A percentile compares a stretch with the other conserved stretches of the same genome.
Conservation (phyloP, 2,329 filamentous ascomycete genomes). For the Pseudocercospora pini-densiflorae region DNA sequence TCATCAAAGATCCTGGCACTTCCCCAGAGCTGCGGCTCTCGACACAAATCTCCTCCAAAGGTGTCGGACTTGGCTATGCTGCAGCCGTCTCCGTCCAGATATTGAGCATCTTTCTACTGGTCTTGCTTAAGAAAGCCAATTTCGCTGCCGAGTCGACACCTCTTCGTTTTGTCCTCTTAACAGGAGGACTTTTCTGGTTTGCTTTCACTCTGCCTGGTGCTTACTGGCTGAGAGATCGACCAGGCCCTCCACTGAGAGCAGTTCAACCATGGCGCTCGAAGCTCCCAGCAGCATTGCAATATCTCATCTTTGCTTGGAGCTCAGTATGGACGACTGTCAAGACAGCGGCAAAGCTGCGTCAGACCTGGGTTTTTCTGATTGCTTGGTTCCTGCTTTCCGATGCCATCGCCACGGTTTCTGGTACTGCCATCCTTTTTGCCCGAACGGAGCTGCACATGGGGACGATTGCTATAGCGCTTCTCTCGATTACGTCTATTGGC, state of each 20-base stretch:
- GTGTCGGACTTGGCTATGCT: conserved; percentile 87
- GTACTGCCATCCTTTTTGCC: conserved; percentile 91
- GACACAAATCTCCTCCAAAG: conserved; percentile 83
- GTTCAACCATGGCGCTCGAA: conserved; percentile 25
- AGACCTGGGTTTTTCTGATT: conserved; percentile 75
- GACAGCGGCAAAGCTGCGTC: conserved; percentile 69
- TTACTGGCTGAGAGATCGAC: conserved; percentile 69
- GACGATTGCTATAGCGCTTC: conserved; percentile 80
- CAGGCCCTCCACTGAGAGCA: conserved; percentile 72
- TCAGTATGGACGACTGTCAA: conserved; percentile 78
- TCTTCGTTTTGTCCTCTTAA: conserved; percentile 77
- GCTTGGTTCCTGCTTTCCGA: conserved; percentile 95
- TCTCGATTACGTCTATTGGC: conserved; percentile 87
- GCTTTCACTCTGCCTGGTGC: conserved; percentile 82
- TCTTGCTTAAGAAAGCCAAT: conserved; percentile 58
- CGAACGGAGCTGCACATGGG: conserved; percentile 90
- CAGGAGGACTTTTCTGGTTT: conserved; percentile 88
- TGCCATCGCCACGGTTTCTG: conserved; percentile 88
- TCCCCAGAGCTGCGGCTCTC: conserved; percentile 75
- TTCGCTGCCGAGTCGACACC: conserved; percentile 75
- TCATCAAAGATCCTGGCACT: conserved; percentile 34
- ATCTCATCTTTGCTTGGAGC: conserved; percentile 80
- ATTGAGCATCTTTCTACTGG: conserved; percentile 73
- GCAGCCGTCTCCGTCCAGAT: conserved; percentile 82
- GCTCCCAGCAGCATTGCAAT: conserved; percentile 53